Conservation (phyloP, 192 early-diverging fungal species). For the Coemansia sp. region DNA sequence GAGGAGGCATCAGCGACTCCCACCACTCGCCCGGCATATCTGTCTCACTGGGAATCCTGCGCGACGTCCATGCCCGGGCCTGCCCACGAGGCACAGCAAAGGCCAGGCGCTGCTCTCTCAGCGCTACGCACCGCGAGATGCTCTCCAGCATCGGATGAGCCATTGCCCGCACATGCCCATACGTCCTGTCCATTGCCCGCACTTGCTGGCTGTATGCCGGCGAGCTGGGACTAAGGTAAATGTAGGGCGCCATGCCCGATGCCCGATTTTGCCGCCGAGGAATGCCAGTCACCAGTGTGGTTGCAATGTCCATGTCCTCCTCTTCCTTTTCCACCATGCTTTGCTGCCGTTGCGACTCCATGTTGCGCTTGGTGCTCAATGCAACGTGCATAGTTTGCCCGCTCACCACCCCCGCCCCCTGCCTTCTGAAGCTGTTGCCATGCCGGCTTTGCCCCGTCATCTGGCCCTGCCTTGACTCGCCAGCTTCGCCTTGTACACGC, state of each 20-base stretch:
- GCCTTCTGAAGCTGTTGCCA: not conserved
- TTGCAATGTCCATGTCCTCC: constrained; percentile 44
- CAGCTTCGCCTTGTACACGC: not conserved
- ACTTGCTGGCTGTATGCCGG: constrained; percentile 45
- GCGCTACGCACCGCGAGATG: constrained; percentile 39
- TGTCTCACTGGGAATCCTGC: constrained; percentile 20
- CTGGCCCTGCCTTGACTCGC: not conserved
- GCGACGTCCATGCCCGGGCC: constrained; percentile 25
- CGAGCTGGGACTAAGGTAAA: constrained; percentile 35
- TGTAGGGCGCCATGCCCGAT: constrained; percentile 36
- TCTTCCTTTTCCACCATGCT: constrained; percentile 49
- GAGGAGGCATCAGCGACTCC: constrained; percentile 51
- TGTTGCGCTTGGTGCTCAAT: constrained; percentile 46
- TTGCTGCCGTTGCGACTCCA: constrained; percentile 57
- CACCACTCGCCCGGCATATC: constrained; percentile 41
- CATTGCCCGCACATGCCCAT: constrained; percentile 34
- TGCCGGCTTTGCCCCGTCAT: not conserved
- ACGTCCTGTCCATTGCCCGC: constrained; percentile 38
- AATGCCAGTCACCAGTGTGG: constrained; percentile 40
- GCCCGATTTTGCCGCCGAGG: constrained; percentile 44
- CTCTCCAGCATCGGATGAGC: constrained; percentile 46
- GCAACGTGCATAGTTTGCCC: constrained; percentile 15
- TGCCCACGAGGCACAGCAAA: constrained; percentile 21
- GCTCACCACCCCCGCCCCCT: not conserved
- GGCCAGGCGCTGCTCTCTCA: constrained; percentile 41